Percentiles rank a stretch among this genome's conserved stretches.
These are phyloP conservation scores for Sordariomycetes sp. DNA, from an alignment of 2,329 filamentous ascomycete genomes.

Conservation along the genomic window DNA sequence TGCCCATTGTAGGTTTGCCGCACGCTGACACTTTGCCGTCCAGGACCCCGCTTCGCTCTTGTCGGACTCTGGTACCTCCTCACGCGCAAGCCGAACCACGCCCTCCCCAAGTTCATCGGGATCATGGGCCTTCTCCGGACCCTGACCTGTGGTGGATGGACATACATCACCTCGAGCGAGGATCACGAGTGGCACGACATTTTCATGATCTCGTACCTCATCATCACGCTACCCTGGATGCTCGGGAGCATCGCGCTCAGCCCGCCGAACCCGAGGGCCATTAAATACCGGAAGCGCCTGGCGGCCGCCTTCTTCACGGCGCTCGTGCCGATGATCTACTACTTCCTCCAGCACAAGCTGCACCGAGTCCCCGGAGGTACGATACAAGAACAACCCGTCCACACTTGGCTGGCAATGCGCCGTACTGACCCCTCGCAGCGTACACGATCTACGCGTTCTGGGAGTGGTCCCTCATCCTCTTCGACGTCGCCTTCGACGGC, in stretches of 20 bases:
- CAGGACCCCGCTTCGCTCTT: constrained; percentile 80
- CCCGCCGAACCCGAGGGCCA: constrained; percentile 66
- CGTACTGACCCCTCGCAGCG: constrained; percentile 36
- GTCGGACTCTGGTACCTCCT: constrained; percentile 88
- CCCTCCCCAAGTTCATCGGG: constrained; percentile 70
- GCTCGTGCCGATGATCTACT: constrained; percentile 82
- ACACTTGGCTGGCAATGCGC: background rate
- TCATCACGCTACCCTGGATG: constrained; percentile 92
- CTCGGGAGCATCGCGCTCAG: constrained; percentile 79
- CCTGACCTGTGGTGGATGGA: constrained; percentile 93
- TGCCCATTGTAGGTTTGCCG: background rate
- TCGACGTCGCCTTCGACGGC: constrained; percentile 93
- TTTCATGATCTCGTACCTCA: constrained; percentile 97
- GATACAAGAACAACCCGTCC: constrained; percentile 12
- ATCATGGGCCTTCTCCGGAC: constrained; percentile 75
- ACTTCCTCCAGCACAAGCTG: constrained; percentile 97
- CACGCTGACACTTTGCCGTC: background rate
- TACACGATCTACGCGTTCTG: constrained; percentile 98
- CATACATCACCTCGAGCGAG: constrained; percentile 95
- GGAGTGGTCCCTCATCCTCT: constrained; percentile 88
- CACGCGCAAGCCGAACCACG: constrained; percentile 60
- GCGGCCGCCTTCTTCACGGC: constrained; percentile 81
- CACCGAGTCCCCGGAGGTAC: constrained; percentile 85
- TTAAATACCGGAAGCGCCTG: constrained; percentile 81
- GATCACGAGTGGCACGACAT: constrained; percentile 98